Percentiles rank a stretch among this genome's conserved stretches.
These are phyloP conservation scores for Cadophora luteo-olivacea DNA, from an alignment of 2,329 filamentous ascomycete genomes.

Conservation along the genomic window DNA sequence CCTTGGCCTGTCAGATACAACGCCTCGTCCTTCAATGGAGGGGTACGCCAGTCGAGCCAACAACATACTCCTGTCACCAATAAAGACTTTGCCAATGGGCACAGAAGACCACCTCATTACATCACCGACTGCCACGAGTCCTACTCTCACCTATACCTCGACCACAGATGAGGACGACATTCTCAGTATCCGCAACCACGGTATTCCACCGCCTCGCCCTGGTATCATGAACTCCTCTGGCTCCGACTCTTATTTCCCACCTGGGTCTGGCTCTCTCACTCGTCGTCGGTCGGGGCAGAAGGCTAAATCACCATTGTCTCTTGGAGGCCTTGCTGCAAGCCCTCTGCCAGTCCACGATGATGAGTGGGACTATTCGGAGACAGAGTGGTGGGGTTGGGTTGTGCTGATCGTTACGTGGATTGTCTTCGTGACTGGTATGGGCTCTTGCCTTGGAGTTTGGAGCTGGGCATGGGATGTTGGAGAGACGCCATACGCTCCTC, in stretches of 20 bases:
- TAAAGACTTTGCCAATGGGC: conserved; percentile 44
- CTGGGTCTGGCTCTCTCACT: conserved; percentile 47
- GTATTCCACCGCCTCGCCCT: conserved; percentile 49
- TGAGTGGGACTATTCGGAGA: conserved; percentile 91
- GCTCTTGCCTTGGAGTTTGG: conserved; percentile 93
- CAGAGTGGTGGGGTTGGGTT: conserved; percentile 98
- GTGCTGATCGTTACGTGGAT: conserved; percentile 91
- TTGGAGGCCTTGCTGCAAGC: conserved; percentile 58
- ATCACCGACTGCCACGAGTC: conserved; percentile 53
- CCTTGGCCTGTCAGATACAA: conserved; percentile 55
- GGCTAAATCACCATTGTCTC: conserved; percentile 65
- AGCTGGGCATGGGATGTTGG: conserved; percentile 99
- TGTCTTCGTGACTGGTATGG: conserved; percentile 96
- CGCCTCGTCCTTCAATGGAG: conserved; percentile 55
- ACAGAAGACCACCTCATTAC: conserved; percentile 38
- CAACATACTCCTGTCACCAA: conserved; percentile 37
- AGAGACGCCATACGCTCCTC: conserved; percentile 92
- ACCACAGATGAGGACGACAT: conserved; percentile 87
- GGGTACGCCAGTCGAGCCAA: conserved; percentile 49
- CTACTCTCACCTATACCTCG: conserved; percentile 67
- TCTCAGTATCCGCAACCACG: conserved; percentile 64
- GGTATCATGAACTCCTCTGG: conserved; percentile 56
- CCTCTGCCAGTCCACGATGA: conserved; percentile 54
- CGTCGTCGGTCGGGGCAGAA: conserved; percentile 42
- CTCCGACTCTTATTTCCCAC: conserved; percentile 68